Evolutionary conservation across 441 rosid genomes (phyloP).

Genomic region (Gossypium aridum): DNA sequence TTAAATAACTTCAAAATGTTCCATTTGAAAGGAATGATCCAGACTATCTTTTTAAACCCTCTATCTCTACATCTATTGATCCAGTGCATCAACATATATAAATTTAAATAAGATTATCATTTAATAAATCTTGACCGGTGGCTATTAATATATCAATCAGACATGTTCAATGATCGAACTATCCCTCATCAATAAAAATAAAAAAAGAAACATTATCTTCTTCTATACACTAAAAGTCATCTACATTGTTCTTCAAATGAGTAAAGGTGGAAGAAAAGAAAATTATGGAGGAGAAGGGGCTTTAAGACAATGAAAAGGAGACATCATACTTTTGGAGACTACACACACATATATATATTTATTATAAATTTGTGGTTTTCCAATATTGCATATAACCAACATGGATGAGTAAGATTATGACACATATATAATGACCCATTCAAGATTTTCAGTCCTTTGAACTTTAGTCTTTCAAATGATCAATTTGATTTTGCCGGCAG

Average conservation of each 20-base stretch:
- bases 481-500: conserved; percentile 18
- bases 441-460: background rate
- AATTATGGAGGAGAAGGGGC: background rate
- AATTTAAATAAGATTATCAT: too few species aligned
- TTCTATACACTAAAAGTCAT: background rate
- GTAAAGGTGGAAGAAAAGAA: background rate
- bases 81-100: too few species aligned
- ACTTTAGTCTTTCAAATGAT: conserved; percentile 16
- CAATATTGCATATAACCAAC: background rate
- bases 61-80: too few species aligned
- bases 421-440: conserved; percentile 6
- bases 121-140: too few species aligned
- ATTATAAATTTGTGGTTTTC: too few species aligned
- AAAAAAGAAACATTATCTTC: background rate
- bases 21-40: too few species aligned
- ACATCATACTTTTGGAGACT: background rate
- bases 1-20: too few species aligned
- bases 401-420: background rate
- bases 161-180: too few species aligned
- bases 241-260: background rate
- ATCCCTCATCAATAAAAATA: too few species aligned
- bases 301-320: background rate
- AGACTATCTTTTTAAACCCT: too few species aligned
- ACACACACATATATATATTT: too few species aligned
- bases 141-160: too few species aligned